Percentiles rank a stretch among this genome's conserved stretches.
These are phyloP conservation scores for Aotearoamyces nothofagi DNA, from an alignment of 2,329 filamentous ascomycete species.

Conservation along the genomic window DNA sequence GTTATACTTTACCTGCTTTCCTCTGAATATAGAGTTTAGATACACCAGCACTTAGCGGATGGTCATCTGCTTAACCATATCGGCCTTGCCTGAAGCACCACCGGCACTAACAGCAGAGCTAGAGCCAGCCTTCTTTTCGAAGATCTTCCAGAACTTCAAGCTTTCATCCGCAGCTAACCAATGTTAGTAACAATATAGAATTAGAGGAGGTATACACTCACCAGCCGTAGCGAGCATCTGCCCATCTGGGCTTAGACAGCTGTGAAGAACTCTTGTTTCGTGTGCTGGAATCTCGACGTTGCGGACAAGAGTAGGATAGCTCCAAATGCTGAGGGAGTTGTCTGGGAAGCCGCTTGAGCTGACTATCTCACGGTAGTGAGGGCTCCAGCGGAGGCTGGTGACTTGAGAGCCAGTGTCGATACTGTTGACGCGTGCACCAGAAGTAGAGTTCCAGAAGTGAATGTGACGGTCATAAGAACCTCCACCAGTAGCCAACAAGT, in stretches of 20 bases:
- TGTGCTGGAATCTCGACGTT: slow-evolving; percentile 97
- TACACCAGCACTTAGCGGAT: too few species aligned
- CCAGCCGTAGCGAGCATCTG: slow-evolving; percentile 94
- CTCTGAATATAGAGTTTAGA: too few species aligned
- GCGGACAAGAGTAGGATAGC: slow-evolving; percentile 91
- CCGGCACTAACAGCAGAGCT: slow-evolving; percentile 48
- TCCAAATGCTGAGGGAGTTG: slow-evolving; percentile 98
- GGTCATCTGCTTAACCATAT: slow-evolving; percentile 90
- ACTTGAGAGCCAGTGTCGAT: slow-evolving; percentile 98
- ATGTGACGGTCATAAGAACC: slow-evolving; percentile 96
- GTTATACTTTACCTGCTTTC: too few species aligned
- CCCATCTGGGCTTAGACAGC: slow-evolving; percentile 89
- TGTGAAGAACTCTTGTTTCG: slow-evolving; percentile 92
- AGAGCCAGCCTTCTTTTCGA: slow-evolving; percentile 88
- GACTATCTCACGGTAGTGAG: slow-evolving; percentile 94
- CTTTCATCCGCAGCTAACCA: slow-evolving; percentile 73
- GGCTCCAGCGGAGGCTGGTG: slow-evolving; percentile 91
- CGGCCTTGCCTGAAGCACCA: slow-evolving; percentile 61
- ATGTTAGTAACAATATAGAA: slow-evolving; percentile 14
- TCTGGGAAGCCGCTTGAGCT: slow-evolving; percentile 97
- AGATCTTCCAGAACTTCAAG: slow-evolving; percentile 99
- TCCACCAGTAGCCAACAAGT: slow-evolving; percentile 89
- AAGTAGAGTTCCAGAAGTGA: slow-evolving; percentile 99
- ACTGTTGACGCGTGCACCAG: slow-evolving; percentile 93
- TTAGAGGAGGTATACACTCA: slow-evolving; percentile 23